Conservation (phyloP, 352 stramenopile genomes). For the Phytophthora multivora region DNA sequence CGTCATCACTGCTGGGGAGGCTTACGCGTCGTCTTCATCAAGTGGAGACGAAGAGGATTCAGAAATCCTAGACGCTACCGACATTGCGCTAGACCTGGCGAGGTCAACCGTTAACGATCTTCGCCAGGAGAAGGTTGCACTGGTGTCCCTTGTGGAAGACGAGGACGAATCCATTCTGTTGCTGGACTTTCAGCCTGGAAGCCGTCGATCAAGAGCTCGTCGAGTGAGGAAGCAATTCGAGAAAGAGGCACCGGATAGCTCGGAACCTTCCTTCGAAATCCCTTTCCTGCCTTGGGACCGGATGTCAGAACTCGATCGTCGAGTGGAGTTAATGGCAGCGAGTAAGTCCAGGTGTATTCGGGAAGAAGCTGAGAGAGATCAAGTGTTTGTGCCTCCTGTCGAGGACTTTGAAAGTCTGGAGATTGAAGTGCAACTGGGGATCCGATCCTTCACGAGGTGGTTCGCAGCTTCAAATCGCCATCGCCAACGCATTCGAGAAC, state of each 20-base stretch:
- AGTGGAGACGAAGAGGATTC: constrained; percentile 8
- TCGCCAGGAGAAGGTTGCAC: constrained; percentile 46
- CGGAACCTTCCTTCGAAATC: constrained; percentile 18
- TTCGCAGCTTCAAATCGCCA: constrained; percentile 48
- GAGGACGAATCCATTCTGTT: constrained; percentile 52
- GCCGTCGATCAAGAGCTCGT: constrained; percentile 6
- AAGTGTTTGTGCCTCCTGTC: constrained; percentile 40
- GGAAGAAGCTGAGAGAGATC: constrained; percentile 42
- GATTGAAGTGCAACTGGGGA: constrained; percentile 43
- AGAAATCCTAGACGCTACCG: background rate
- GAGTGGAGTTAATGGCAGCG: constrained; percentile 59
- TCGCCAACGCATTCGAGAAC: constrained; percentile 53
- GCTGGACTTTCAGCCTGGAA: constrained; percentile 45
- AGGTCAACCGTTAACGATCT: background rate
- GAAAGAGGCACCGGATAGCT: constrained; percentile 5
- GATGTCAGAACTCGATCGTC: constrained; percentile 45
- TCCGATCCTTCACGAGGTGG: constrained; percentile 66
- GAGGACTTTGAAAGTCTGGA: constrained; percentile 57
- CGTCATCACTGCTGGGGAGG: constrained; percentile 41
- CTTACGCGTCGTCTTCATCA: background rate
- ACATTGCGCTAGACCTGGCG: constrained; percentile 1
- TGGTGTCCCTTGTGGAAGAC: constrained; percentile 55
- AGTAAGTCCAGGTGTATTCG: constrained; percentile 56
- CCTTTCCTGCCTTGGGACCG: constrained; percentile 48
- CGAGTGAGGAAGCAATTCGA: constrained; percentile 3